Percentiles rank a stretch among this genome's conserved stretches.
These are phyloP conservation scores for Limtongozyma cylindracea DNA, from an alignment of 805 yeast species.

Conservation along the genomic window DNA sequence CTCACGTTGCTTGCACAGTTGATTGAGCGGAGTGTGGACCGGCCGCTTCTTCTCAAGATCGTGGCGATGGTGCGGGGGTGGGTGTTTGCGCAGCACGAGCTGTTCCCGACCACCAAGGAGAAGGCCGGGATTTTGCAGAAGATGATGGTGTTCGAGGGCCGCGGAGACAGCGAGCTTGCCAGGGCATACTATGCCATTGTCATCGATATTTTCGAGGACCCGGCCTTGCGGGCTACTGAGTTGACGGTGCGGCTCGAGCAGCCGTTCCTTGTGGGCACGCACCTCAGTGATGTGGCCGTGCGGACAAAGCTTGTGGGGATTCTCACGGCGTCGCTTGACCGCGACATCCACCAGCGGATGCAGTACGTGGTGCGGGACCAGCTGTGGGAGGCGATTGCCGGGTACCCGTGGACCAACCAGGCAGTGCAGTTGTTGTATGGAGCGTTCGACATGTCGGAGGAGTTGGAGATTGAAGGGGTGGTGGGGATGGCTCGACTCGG, in stretches of 20 bases:
- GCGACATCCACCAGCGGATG: slow-evolving; percentile 51
- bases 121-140: slow-evolving; percentile 84
- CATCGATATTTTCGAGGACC: slow-evolving; percentile 68
- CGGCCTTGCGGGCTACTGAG: slow-evolving; percentile 57
- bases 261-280: slow-evolving; percentile 85
- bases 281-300: slow-evolving; percentile 48
- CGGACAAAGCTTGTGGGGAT: slow-evolving; percentile 62
- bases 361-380: slow-evolving; percentile 83
- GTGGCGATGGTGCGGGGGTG: slow-evolving; percentile 61
- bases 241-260: slow-evolving; percentile 89
- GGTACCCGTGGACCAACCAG: slow-evolving; percentile 85
- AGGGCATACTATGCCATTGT: slow-evolving; percentile 68
- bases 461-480: too few relatives aligned
- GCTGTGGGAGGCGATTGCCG: slow-evolving; percentile 90
- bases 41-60: slow-evolving; percentile 45
- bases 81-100: slow-evolving; percentile 66
- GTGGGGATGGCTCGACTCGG: too few relatives aligned
- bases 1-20: slow-evolving; percentile 68
- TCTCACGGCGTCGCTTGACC: slow-evolving; percentile 53
- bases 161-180: slow-evolving; percentile 63
- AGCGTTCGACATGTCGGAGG: slow-evolving; percentile 29
- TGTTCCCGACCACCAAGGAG: slow-evolving; percentile 87
- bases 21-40: slow-evolving; percentile 71
- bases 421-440: slow-evolving; percentile 74
- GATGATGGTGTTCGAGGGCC: slow-evolving; percentile 77